A percentile compares a stretch with the other conserved stretches of the same genome.
These are phyloP conservation scores for Euphorbia lathyris DNA, from an alignment of 345 rosid genomes.

Conservation along the genomic window DNA sequence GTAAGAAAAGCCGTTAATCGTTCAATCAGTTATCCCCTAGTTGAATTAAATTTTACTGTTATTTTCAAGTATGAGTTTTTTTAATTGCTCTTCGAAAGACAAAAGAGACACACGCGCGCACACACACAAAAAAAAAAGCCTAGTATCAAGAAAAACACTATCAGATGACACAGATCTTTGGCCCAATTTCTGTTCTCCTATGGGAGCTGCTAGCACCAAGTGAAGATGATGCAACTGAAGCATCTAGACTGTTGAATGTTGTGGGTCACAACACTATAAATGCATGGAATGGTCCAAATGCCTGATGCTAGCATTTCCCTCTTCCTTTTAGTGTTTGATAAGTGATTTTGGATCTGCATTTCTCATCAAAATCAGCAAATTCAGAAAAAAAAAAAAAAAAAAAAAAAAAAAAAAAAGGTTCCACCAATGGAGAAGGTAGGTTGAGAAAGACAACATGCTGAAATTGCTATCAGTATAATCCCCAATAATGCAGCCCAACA, in stretches of 20 bases:
- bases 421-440: not conserved
- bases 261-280: not conserved
- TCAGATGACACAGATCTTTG: not conserved
- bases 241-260: not conserved
- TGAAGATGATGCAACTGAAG: not conserved
- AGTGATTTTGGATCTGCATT: not conserved
- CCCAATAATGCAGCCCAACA: not conserved
- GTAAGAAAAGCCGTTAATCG: slow-evolving; percentile 1
- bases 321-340: not conserved
- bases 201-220: not conserved
- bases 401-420: too few species aligned
- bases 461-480: not conserved
- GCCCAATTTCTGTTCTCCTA: not conserved
- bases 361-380: not conserved
- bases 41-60: not conserved
- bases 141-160: not conserved
- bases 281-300: not conserved
- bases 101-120: too few species aligned
- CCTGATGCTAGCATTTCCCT: not conserved
- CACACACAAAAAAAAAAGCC: not conserved
- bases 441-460: not conserved
- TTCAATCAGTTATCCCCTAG: not conserved
- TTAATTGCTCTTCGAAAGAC: not conserved
- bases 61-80: slow-evolving; percentile 4
- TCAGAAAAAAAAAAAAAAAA: too few species aligned